phyloP scores from a whole-genome alignment of 2,329 filamentous ascomycete species.

The Hypoxylon sp. region DNA sequence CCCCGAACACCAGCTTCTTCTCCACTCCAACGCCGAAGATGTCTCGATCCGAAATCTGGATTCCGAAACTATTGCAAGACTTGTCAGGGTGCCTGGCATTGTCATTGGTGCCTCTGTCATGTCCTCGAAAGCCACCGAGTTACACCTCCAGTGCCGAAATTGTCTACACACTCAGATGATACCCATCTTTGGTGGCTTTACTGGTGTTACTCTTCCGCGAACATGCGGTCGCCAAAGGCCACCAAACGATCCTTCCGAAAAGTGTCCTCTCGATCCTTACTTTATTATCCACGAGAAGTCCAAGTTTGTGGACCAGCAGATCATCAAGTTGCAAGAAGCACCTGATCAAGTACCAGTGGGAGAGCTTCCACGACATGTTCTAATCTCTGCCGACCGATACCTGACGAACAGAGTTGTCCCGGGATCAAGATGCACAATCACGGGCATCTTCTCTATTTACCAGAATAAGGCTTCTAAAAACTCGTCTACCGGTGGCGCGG shows the following conservation, averaged over 20 bases:
- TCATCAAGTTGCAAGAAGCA: slow-evolving; percentile 97
- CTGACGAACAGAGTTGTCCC: slow-evolving; percentile 96
- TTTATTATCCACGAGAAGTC: slow-evolving; percentile 96
- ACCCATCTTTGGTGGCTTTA: slow-evolving; percentile 85
- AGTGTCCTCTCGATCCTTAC: slow-evolving; percentile 94
- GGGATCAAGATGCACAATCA: slow-evolving; percentile 92
- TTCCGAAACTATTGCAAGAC: slow-evolving; percentile 89
- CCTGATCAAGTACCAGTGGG: slow-evolving; percentile 98
- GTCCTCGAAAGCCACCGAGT: slow-evolving; percentile 91
- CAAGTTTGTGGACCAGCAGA: slow-evolving; percentile 96
- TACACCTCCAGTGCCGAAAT: slow-evolving; percentile 89
- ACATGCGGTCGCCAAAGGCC: slow-evolving; percentile 76
- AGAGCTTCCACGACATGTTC: slow-evolving; percentile 92
- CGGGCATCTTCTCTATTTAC: slow-evolving; percentile 98
- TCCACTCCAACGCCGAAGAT: slow-evolving; percentile 91
- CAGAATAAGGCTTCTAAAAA: slow-evolving; percentile 90
- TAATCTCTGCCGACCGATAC: slow-evolving; percentile 96
- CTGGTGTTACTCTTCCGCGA: slow-evolving; percentile 86
- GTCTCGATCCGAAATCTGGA: slow-evolving; percentile 95
- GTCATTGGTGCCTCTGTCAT: slow-evolving; percentile 97
- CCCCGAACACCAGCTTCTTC: slow-evolving; percentile 92
- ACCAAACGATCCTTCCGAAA: slow-evolving; percentile 76
- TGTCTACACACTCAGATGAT: slow-evolving; percentile 82
- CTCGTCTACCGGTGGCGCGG: slow-evolving; percentile 79
- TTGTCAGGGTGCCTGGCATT: slow-evolving; percentile 97